A percentile compares a stretch with the other conserved stretches of the same genome.
These are phyloP conservation scores for Mrakia frigida DNA, from an alignment of 768 basidiomycete species.

Conservation along the genomic window DNA sequence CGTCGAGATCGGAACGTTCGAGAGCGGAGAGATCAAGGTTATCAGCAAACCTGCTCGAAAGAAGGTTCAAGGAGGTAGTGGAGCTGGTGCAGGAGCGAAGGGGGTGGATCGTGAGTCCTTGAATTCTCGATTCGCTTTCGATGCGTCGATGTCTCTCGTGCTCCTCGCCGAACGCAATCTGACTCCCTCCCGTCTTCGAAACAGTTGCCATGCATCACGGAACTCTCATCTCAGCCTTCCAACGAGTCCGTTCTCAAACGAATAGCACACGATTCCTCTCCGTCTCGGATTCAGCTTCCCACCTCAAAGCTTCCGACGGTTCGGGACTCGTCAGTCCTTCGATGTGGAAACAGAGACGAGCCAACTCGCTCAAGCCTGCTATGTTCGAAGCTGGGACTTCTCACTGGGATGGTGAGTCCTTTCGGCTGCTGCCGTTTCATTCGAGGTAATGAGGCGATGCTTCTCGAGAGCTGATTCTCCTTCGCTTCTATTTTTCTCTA, in stretches of 20 bases:
- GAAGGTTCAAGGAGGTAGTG: constrained; percentile 45
- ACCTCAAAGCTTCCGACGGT: constrained; percentile 86
- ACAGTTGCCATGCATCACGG: constrained; percentile 93
- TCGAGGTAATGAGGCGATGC: neutral
- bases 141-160: neutral
- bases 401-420: constrained; percentile 40
- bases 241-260: constrained; percentile 89
- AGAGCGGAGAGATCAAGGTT: constrained; percentile 92
- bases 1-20: constrained; percentile 78
- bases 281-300: constrained; percentile 85
- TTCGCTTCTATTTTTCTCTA: too few relatives aligned
- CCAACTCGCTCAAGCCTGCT: constrained; percentile 37
- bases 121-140: neutral
- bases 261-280: constrained; percentile 94
- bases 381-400: constrained; percentile 39
- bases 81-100: constrained; percentile 67
- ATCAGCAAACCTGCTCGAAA: constrained; percentile 99
- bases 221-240: constrained; percentile 89
- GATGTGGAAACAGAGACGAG: neutral
- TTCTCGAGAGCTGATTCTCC: neutral
- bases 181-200: neutral
- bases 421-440: too few relatives aligned
- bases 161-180: too few relatives aligned
- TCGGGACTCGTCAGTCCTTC: constrained; percentile 43
- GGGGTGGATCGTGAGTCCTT: constrained; percentile 72